Evolutionary conservation across 2,329 filamentous ascomycete species (phyloP).

Genomic region (Pseudogymnoascus sp.): DNA sequence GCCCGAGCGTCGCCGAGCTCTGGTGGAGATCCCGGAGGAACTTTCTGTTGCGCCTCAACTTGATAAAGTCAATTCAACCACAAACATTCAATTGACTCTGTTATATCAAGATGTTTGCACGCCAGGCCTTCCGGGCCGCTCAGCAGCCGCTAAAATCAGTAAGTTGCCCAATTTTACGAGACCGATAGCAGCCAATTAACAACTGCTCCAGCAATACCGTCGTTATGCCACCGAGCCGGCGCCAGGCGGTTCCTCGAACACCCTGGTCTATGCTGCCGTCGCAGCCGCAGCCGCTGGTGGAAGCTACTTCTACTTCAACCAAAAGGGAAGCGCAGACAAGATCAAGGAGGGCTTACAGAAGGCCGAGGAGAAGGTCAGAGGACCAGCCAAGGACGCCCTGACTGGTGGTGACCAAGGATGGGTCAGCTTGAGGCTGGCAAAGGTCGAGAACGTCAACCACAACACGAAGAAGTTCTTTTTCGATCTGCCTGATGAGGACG

Average conservation of each 20-base stretch:
- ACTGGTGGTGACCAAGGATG: slow-evolving; percentile 87
- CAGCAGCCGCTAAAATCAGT: slow-evolving; percentile 59
- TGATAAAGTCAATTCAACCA: slow-evolving; percentile 1
- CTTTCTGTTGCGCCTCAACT: neutral
- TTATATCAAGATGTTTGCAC: slow-evolving; percentile 55
- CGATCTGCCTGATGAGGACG: slow-evolving; percentile 73
- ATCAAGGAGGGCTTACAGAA: slow-evolving; percentile 49
- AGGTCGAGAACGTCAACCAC: slow-evolving; percentile 76
- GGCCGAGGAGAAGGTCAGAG: slow-evolving; percentile 49
- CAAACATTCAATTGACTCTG: slow-evolving; percentile 11
- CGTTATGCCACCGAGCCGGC: slow-evolving; percentile 63
- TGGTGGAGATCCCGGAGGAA: neutral
- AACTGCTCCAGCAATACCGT: slow-evolving; percentile 48
- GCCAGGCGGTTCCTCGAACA: slow-evolving; percentile 45
- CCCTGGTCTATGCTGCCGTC: slow-evolving; percentile 54
- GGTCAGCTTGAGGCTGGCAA: slow-evolving; percentile 70
- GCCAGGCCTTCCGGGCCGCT: slow-evolving; percentile 56
- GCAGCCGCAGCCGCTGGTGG: slow-evolving; percentile 53
- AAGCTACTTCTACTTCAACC: slow-evolving; percentile 48
- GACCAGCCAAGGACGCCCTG: slow-evolving; percentile 46
- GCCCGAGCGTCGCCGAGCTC: slow-evolving; percentile 7
- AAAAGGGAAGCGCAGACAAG: slow-evolving; percentile 43
- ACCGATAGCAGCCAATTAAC: slow-evolving; percentile 14
- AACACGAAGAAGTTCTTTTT: slow-evolving; percentile 94
- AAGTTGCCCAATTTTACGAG: slow-evolving; percentile 28